These are phyloP conservation scores for Yarrowia sp. DNA, from an alignment of 805 yeast species.

Conservation along the genomic window DNA sequence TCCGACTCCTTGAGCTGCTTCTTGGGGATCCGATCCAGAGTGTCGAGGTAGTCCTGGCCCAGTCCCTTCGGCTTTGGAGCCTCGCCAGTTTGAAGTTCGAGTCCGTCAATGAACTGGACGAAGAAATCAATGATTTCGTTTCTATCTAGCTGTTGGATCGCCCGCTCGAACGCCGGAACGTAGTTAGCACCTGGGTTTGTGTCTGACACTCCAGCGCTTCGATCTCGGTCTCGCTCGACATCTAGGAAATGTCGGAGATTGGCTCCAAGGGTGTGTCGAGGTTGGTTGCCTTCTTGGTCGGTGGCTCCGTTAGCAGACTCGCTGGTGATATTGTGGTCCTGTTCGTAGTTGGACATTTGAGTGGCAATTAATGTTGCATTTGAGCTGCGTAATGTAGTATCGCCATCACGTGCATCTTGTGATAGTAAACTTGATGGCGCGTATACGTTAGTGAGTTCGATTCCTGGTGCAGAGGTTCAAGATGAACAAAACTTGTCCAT, in stretches of 20 bases:
- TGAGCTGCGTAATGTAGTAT: conserved; percentile 2
- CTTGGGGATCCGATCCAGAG: conserved; percentile 65
- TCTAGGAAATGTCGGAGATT: conserved; percentile 11
- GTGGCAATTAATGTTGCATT: conserved; percentile 5
- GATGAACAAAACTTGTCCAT: too few species aligned
- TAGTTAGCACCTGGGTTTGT: conserved; percentile 2
- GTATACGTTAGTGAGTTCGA: neutral
- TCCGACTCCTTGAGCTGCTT: conserved; percentile 45
- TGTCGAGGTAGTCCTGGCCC: conserved; percentile 62
- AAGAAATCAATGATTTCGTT: conserved; percentile 20
- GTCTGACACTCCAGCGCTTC: neutral
- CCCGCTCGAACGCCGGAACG: conserved; percentile 20
- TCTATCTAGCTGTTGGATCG: conserved; percentile 20
- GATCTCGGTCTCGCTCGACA: conserved; percentile 14
- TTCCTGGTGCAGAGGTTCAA: too few species aligned
- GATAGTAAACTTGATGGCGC: neutral
- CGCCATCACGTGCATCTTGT: conserved; percentile 2
- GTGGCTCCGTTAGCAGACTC: neutral
- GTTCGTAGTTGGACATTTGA: conserved; percentile 23
- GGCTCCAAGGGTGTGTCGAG: conserved; percentile 19
- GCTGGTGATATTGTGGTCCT: conserved; percentile 16
- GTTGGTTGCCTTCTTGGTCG: neutral
- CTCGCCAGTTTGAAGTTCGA: conserved; percentile 1
- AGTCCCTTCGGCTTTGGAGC: conserved; percentile 15
- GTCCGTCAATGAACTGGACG: conserved; percentile 19